A percentile compares a stretch with the other conserved stretches of the same genome.
Conservation (phyloP, 495 filamentous ascomycete genomes). For the Aspergillus mulundensis region DNA sequence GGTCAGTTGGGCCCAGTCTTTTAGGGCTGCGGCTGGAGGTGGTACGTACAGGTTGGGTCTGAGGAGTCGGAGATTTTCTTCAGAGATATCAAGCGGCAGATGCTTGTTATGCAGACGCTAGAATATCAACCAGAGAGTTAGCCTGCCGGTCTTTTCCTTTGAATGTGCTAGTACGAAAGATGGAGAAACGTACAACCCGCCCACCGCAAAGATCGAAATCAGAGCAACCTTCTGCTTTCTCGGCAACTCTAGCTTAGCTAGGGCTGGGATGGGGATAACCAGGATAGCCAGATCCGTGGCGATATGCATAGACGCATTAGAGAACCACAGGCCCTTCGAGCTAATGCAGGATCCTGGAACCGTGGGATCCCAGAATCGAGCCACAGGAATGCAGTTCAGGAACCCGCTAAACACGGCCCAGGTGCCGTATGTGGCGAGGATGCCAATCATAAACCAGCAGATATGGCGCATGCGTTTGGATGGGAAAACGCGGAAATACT, state of each 20-base stretch:
- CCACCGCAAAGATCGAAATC: constrained; percentile 47
- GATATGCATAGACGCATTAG: constrained; percentile 50
- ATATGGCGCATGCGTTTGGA: constrained; percentile 35
- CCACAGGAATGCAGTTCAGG: constrained; percentile 43
- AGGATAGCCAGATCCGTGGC: constrained; percentile 50
- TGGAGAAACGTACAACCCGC: constrained; percentile 43
- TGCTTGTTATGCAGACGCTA: constrained; percentile 46
- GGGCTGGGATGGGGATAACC: constrained; percentile 46
- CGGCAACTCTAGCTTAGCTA: constrained; percentile 43
- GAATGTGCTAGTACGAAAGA: no score
- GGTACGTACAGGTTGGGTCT: constrained; percentile 38
- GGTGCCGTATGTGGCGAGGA: constrained; percentile 37
- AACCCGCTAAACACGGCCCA: constrained; percentile 44
- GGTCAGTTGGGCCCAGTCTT: constrained; percentile 9
- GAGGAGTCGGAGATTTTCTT: constrained; percentile 36
- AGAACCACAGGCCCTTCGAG: constrained; percentile 44
- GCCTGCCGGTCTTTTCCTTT: no score
- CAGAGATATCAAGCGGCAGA: constrained; percentile 35
- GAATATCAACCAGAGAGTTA: no score
- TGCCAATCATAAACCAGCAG: constrained; percentile 40
- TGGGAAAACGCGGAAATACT: constrained; percentile 47
- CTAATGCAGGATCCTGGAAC: constrained; percentile 36
- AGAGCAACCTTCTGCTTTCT: constrained; percentile 44
- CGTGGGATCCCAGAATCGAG: constrained; percentile 39
- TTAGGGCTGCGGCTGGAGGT: background rate